Evolutionary conservation across 495 filamentous ascomycete species (phyloP).

Genomic region (Neurospora tetraspora): DNA sequence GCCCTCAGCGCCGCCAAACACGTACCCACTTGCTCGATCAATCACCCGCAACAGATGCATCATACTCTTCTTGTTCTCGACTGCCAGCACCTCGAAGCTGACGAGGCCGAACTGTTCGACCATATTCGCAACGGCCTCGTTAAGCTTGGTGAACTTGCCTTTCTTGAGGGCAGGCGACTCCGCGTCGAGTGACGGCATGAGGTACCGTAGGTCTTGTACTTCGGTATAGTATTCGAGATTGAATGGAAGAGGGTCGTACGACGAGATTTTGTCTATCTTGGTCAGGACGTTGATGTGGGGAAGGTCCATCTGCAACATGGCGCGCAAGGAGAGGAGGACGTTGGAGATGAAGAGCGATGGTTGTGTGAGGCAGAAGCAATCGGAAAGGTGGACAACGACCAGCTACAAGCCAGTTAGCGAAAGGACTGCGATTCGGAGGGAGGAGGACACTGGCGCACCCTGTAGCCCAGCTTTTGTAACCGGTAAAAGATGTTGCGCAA

Average conservation of each 20-base stretch:
- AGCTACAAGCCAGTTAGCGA: conserved; percentile 44
- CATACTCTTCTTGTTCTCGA: conserved; percentile 95
- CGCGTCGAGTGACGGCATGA: conserved; percentile 65
- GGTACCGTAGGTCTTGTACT: conserved; percentile 82
- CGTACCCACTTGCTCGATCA: conserved; percentile 86
- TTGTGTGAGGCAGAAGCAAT: conserved; percentile 81
- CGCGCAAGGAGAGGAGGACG: conserved; percentile 80
- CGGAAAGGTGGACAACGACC: conserved; percentile 80
- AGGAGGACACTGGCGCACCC: conserved; percentile 45
- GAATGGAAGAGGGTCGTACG: conserved; percentile 77
- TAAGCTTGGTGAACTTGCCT: conserved; percentile 70
- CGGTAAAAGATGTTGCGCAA: conserved; percentile 83
- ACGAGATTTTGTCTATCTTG: conserved; percentile 83
- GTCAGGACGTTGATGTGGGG: conserved; percentile 92
- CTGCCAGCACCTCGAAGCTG: conserved; percentile 83
- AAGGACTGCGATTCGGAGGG: background rate
- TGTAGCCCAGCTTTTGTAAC: conserved; percentile 83
- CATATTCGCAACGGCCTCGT: conserved; percentile 75
- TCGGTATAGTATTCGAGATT: conserved; percentile 96
- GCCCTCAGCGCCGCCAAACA: conserved; percentile 82
- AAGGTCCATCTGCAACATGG: conserved; percentile 96
- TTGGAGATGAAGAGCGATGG: conserved; percentile 93
- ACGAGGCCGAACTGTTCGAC: conserved; percentile 85
- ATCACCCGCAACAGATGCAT: conserved; percentile 78
- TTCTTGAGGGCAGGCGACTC: conserved; percentile 45